These are phyloP conservation scores for Millerago galiae DNA, from an alignment of 805 yeast species.

Conservation along the genomic window DNA sequence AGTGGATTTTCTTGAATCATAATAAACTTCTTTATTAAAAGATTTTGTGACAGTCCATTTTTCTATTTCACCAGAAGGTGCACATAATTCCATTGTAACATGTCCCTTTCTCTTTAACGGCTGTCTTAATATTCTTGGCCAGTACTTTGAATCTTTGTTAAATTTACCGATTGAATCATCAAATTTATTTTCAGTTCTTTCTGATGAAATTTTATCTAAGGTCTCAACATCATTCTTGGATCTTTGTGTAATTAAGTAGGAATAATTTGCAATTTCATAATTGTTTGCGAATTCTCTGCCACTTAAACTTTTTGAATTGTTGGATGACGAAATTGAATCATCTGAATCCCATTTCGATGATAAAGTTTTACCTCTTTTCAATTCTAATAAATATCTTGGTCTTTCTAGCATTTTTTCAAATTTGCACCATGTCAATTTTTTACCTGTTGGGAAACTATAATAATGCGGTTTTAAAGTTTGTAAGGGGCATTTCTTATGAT, in stretches of 20 bases:
- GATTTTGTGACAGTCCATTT: conserved; percentile 85
- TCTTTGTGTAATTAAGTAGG: conserved; percentile 70
- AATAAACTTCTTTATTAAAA: conserved; percentile 64
- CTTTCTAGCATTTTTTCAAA: conserved; percentile 66
- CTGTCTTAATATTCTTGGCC: conserved; percentile 68
- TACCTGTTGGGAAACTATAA: conserved; percentile 50
- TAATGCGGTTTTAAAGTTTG: conserved; percentile 70
- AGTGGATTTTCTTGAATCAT: conserved; percentile 83
- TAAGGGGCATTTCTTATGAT: conserved; percentile 80
- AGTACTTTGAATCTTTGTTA: conserved; percentile 29
- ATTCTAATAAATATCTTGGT: conserved; percentile 74
- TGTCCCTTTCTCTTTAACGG: conserved; percentile 81
- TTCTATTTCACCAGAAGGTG: conserved; percentile 74
- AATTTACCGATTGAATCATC: conserved; percentile 23
- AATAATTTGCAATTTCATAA: conserved; percentile 63
- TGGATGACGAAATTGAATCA: conserved; percentile 32
- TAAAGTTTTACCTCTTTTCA: conserved; percentile 73
- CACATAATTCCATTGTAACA: conserved; percentile 72
- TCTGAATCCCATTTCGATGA: conserved; percentile 65
- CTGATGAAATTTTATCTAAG: conserved; percentile 34
- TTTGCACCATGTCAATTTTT: conserved; percentile 66
- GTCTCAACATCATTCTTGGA: conserved; percentile 37
- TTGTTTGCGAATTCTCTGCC: conserved; percentile 74
- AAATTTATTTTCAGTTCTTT: conserved; percentile 27
- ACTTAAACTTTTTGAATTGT: conserved; percentile 29